phyloP scores from a whole-genome alignment of 768 basidiomycete species.

The Hortiboletus campestris region DNA sequence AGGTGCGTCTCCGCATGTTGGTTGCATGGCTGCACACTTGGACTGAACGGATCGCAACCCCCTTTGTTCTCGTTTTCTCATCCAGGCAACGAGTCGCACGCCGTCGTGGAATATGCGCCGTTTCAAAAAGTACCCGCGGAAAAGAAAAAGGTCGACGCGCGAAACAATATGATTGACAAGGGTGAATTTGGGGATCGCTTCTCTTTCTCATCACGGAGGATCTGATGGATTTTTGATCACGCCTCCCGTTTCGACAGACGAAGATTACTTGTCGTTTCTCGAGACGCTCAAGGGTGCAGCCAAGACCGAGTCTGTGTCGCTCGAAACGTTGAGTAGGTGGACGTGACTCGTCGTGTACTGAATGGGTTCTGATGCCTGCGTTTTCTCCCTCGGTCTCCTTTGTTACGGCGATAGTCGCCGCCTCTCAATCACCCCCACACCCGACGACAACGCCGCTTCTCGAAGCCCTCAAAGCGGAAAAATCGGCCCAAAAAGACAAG shows the following conservation, averaged over 20 bases:
- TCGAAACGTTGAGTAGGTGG: conserved; percentile 49
- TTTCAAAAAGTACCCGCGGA: conserved; percentile 79
- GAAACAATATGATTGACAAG: conserved; percentile 87
- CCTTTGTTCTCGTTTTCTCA: too few relatives aligned
- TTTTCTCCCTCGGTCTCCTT: not conserved
- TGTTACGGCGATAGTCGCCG: conserved; percentile 49
- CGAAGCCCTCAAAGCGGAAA: conserved; percentile 86
- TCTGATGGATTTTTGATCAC: not conserved
- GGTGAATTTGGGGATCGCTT: not conserved
- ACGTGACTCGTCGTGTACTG: not conserved
- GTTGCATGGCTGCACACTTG: too few relatives aligned
- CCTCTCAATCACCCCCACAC: conserved; percentile 53
- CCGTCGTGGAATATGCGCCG: conserved; percentile 92
- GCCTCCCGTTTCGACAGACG: conserved; percentile 48
- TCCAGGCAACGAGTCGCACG: conserved; percentile 81
- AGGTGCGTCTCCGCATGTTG: conserved; percentile 43
- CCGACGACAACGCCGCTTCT: conserved; percentile 90
- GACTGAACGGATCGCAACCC: too few relatives aligned
- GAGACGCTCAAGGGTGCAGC: conserved; percentile 58
- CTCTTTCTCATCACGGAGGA: too few relatives aligned
- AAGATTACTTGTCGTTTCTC: conserved; percentile 81
- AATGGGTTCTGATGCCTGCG: not conserved
- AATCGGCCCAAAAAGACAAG: conserved; percentile 64
- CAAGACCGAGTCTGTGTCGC: conserved; percentile 56
- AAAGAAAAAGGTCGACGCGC: conserved; percentile 75